Evolutionary conservation across 495 filamentous ascomycete genomes (phyloP), one percentile per base, ranked within the genome.

Genomic region (Hyaloscypha bicolor): DNA sequence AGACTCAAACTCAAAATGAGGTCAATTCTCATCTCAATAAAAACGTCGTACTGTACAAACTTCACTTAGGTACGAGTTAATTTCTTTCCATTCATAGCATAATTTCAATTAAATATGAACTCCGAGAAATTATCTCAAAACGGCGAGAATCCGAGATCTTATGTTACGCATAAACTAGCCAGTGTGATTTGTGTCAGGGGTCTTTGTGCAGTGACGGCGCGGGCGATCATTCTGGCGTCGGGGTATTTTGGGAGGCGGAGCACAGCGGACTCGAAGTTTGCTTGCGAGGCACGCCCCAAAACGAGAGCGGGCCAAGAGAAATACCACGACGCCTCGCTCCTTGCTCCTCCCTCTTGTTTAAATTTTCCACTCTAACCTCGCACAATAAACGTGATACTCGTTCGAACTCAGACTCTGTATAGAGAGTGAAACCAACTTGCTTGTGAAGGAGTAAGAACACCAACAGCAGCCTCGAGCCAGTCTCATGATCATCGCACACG

Each of bases 401-500:
- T 19, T 19, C 42, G 16, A 16, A 48, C 1, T 16, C 6, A 48
- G 4, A 14, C 4, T 48, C 16, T 48, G 35, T 12, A 48, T 4
- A 48, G 42, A 48, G 11, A 48, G 42, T 14, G 16, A 48, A 48
- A 1, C 9, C 11, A 12, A 16, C 16, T 48, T 48, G 42, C 42
- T 48, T 48, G 42, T 48, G 42, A 48, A 48, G 42, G 42, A 48
- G 42, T 6, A 48, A 48, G 16, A 11, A 48, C 42, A 19, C 42
- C 42, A 48, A 48, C 42, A 48, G 6, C 56, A 48, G 30, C 56
- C 56, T 32, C 30, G 33, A 4, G 66, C 64, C 58, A 8, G 69
- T 72, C 74, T 67, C 70, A 69, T 72, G 71, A 73, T 37, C 65
- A 58, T 59, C 21, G 30, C 68, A 69, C 56, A 68, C 39, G 70